Evolutionary conservation across 129 eudicot genomes (phyloP), one percentile per base, ranked within the genome.

Genomic region (Oenanthe sinensis): DNA sequence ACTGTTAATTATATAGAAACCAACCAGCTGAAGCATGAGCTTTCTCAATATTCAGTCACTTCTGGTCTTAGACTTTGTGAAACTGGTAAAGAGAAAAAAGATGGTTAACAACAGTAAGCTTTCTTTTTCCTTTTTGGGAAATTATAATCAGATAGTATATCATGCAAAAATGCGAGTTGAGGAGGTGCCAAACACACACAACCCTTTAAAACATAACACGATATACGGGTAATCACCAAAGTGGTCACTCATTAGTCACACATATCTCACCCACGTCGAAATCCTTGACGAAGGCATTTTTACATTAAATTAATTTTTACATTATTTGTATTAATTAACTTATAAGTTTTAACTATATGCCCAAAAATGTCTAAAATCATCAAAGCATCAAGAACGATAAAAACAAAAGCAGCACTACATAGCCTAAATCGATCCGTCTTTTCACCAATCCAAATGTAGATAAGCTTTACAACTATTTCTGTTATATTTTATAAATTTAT

Each of bases 201-300:
- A 28, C n/a, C 20, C 44, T 68, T 13, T 9, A 26, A 12, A 67
- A 30, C 36, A 62, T 9, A 33, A 68, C 13, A 10, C 11, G 4
- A 11, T 13, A 5, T 24, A 24, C 24, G 22, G 60, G 20, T 50
- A 16, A 50, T 17, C 58, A 50, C 62, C 62, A 52, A 52, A 52
- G 26, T 52, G 62, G 62, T 20, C 62, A 52, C 62, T 52, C 62
- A 3, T 52, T 52, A 19, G 6, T 52, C 26, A 8, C 10, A 20
- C 26, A 52, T 15, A 52, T 52, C 62, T 52, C 62, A 86, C 97
- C 46, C 97, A 96, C 36, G 89, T 91, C 52, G 97, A 93, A 26
- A 93, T 97, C 80, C 88, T 93, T 10, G 97, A 91, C 54, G 96
- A 95, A 6, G 97, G 85, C 40, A 90, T 94, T 81, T 91, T 94